phyloP scores from a whole-genome alignment of 2,329 filamentous ascomycete species.

The Aspergillus clavatus region DNA sequence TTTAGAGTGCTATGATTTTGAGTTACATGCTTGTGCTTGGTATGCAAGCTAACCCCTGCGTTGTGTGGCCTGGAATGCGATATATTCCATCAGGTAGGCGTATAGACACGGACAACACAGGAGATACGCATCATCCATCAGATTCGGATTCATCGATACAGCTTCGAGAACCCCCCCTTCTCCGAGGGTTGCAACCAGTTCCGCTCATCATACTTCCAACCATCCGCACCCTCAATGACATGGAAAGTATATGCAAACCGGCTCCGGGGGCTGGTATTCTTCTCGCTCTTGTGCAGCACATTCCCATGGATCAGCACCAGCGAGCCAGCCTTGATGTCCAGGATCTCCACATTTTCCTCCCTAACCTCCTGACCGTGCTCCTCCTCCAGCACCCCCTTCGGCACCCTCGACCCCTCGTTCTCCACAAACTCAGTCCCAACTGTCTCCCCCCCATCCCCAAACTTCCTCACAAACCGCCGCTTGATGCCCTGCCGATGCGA shows the following conservation, averaged over 20 bases:
- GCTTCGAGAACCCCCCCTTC: slow-evolving; percentile 69
- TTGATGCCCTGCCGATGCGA: slow-evolving; percentile 60
- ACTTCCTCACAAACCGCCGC: slow-evolving; percentile 66
- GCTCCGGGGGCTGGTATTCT: slow-evolving; percentile 78
- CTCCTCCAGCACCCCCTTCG: slow-evolving; percentile 47
- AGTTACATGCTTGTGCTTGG: too few relatives aligned
- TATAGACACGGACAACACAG: too few relatives aligned
- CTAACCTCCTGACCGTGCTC: slow-evolving; percentile 23
- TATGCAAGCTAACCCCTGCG: too few relatives aligned
- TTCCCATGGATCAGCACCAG: slow-evolving; percentile 95
- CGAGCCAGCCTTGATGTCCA: slow-evolving; percentile 85
- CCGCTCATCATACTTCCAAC: slow-evolving; percentile 66
- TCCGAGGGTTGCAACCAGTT: slow-evolving; percentile 91
- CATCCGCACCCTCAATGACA: slow-evolving; percentile 76
- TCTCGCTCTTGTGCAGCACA: slow-evolving; percentile 91
- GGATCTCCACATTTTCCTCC: slow-evolving; percentile 60
- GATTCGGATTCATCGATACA: too few relatives aligned
- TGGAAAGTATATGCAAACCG: slow-evolving; percentile 98
- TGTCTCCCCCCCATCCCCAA: slow-evolving; percentile 27
- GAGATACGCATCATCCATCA: too few relatives aligned
- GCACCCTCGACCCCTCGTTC: slow-evolving; percentile 64
- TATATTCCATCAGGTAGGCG: background rate
- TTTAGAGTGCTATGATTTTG: too few relatives aligned
- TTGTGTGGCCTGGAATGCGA: background rate
- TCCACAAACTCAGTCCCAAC: slow-evolving; percentile 64